Percentiles rank a stretch among this genome's conserved stretches.
Conservation (phyloP, 2,329 filamentous ascomycete genomes). For the Chaetomium olivaceum region DNA sequence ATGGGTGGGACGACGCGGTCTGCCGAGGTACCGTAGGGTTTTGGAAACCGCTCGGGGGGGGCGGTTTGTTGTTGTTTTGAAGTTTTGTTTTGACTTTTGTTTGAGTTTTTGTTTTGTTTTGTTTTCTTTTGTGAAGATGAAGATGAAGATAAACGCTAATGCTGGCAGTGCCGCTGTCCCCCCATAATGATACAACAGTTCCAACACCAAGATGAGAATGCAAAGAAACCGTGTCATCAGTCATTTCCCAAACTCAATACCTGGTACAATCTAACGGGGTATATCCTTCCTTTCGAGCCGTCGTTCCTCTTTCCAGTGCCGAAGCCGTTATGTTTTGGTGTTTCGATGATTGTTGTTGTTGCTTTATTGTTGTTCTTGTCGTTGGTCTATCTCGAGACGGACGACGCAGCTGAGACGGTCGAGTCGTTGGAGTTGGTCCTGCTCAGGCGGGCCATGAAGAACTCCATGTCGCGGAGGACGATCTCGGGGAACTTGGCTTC, state of each 20-base stretch:
- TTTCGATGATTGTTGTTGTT: not conserved
- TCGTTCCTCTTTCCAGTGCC: not conserved
- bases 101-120: not conserved
- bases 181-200: not conserved
- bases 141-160: not conserved
- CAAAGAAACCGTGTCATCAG: conserved; percentile 8
- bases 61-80: not conserved
- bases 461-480: conserved; percentile 25
- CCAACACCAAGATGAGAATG: not conserved
- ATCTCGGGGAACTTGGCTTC: conserved; percentile 18
- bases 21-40: not conserved
- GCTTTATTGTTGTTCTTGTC: not conserved
- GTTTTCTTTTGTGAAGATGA: not conserved
- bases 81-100: not conserved
- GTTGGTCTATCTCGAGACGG: not conserved
- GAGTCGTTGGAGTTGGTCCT: conserved; percentile 19
- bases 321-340: not conserved
- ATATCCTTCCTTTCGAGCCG: not conserved
- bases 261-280: conserved; percentile 1
- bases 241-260: not conserved
- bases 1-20: not conserved
- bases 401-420: not conserved
- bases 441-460: conserved; percentile 26
- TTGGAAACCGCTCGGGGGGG: not conserved
- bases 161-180: not conserved